A percentile compares a stretch with the other conserved stretches of the same genome.
These are phyloP conservation scores for Candida smagusa DNA, from an alignment of 1,139 yeast genomes.

Conservation along the genomic window DNA sequence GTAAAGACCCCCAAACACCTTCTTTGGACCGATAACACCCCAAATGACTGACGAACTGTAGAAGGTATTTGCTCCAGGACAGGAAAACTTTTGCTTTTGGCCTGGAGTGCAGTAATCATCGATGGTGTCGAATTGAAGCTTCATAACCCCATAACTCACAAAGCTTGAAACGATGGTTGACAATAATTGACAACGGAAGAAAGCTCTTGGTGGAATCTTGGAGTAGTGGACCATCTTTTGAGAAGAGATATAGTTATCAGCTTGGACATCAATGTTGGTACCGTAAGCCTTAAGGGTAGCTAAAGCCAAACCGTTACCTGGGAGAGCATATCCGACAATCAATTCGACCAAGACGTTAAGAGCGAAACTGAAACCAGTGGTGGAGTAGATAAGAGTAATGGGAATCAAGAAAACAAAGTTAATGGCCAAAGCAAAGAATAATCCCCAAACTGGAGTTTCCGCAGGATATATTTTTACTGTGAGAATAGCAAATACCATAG, in stretches of 20 bases:
- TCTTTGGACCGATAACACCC: slow-evolving; percentile 8
- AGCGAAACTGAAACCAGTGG: slow-evolving; percentile 16
- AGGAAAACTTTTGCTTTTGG: slow-evolving; percentile 25
- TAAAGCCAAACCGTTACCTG: slow-evolving; percentile 17
- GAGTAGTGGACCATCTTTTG: slow-evolving; percentile 34
- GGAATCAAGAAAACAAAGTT: slow-evolving; percentile 18
- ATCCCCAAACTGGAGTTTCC: no score
- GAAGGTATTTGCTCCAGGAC: slow-evolving; percentile 31
- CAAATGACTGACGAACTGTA: slow-evolving; percentile 19
- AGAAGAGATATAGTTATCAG: slow-evolving; percentile 32
- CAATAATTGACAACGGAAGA: slow-evolving; percentile 29
- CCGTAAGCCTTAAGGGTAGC: slow-evolving; percentile 17
- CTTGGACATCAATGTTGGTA: slow-evolving; percentile 28
- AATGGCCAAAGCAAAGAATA: no score
- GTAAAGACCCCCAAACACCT: slow-evolving; percentile 30
- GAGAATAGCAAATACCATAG: no score
- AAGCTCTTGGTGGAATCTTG: slow-evolving; percentile 30
- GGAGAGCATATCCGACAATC: slow-evolving; percentile 16
- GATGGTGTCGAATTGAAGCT: slow-evolving; percentile 27
- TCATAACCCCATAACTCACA: slow-evolving; percentile 23
- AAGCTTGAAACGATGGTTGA: slow-evolving; percentile 24
- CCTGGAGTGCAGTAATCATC: slow-evolving; percentile 23
- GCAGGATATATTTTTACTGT: no score
- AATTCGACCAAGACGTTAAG: slow-evolving; percentile 18
- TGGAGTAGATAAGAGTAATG: slow-evolving; percentile 12